Evolutionary conservation across 495 filamentous ascomycete species (phyloP).

Genomic region (Penicillium roqueforti): DNA sequence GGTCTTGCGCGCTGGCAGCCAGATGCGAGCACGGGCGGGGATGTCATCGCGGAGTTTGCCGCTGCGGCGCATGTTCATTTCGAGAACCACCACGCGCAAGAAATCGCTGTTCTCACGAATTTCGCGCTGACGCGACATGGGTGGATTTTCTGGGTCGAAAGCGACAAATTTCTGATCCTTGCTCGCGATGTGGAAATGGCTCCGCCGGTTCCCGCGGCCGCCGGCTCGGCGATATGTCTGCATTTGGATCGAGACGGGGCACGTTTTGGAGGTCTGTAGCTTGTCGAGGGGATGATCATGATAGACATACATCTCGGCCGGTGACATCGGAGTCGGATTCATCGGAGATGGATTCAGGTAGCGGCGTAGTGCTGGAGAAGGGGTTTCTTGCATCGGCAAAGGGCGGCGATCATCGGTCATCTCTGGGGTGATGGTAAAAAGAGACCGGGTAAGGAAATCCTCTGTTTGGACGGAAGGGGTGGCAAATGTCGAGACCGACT

Average conservation of each 20-base stretch:
- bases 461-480: conserved; percentile 74
- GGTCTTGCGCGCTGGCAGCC: conserved; percentile 76
- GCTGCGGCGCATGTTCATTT: conserved; percentile 92
- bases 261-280: conserved; percentile 35
- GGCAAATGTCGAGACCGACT: conserved; percentile 72
- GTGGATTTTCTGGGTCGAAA: conserved; percentile 40
- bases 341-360: conserved; percentile 83
- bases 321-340: conserved; percentile 71
- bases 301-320: conserved; percentile 61
- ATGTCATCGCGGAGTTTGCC: conserved; percentile 85
- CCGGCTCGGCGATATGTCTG: conserved; percentile 64
- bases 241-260: conserved; percentile 80
- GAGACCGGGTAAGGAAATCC: conserved; percentile 82
- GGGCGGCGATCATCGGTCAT: conserved; percentile 89
- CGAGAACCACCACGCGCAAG: conserved; percentile 86
- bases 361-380: conserved; percentile 80
- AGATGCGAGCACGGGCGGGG: conserved; percentile 77
- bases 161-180: conserved; percentile 37
- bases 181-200: conserved; percentile 29
- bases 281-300: conserved; percentile 41
- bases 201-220: conserved; percentile 32
- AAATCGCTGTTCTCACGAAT: conserved; percentile 92
- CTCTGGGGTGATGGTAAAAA: conserved; percentile 71
- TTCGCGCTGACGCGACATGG: conserved; percentile 73
- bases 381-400: conserved; percentile 65